Evolutionary conservation across 1,284 basidiomycete genomes (phyloP).

Genomic region (Exobasidium cylindrosporum): DNA sequence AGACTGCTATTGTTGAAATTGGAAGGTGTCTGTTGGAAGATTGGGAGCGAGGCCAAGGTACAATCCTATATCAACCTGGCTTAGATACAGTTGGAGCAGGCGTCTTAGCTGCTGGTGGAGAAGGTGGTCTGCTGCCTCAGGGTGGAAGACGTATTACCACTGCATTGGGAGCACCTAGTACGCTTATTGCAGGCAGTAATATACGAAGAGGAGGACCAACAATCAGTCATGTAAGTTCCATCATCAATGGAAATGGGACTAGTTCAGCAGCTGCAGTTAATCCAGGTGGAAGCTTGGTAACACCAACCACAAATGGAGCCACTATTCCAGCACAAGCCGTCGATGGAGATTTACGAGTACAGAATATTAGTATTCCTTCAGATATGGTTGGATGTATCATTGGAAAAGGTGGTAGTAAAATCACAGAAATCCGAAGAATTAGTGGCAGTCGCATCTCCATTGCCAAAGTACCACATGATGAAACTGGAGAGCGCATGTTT

Average conservation of each 20-base stretch:
- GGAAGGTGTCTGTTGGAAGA: constrained; percentile 92
- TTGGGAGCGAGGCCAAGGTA: constrained; percentile 85
- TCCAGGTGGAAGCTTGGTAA: constrained; percentile 46
- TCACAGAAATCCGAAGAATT: constrained; percentile 94
- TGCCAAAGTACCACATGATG: constrained; percentile 96
- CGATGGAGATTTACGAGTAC: constrained; percentile 73
- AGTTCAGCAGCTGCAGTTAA: constrained; percentile 40
- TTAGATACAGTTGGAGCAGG: constrained; percentile 54
- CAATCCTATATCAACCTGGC: constrained; percentile 86
- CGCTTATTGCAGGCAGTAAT: constrained; percentile 36
- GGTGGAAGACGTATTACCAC: constrained; percentile 31
- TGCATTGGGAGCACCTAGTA: constrained; percentile 55
- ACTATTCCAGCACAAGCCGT: constrained; percentile 25
- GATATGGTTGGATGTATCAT: constrained; percentile 77
- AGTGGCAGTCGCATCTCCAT: constrained; percentile 96
- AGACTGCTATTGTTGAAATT: constrained; percentile 88
- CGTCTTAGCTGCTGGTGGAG: constrained; percentile 59
- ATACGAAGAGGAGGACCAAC: background rate
- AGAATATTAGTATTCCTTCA: constrained; percentile 92
- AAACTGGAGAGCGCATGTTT: constrained; percentile 98
- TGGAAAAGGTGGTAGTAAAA: constrained; percentile 93
- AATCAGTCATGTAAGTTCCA: background rate
- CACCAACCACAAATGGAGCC: constrained; percentile 46
- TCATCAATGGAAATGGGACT: background rate
- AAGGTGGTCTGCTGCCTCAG: constrained; percentile 43